Conservation (phyloP, 192 early-diverging fungal genomes). For the Hyaloraphidium curvatum region DNA sequence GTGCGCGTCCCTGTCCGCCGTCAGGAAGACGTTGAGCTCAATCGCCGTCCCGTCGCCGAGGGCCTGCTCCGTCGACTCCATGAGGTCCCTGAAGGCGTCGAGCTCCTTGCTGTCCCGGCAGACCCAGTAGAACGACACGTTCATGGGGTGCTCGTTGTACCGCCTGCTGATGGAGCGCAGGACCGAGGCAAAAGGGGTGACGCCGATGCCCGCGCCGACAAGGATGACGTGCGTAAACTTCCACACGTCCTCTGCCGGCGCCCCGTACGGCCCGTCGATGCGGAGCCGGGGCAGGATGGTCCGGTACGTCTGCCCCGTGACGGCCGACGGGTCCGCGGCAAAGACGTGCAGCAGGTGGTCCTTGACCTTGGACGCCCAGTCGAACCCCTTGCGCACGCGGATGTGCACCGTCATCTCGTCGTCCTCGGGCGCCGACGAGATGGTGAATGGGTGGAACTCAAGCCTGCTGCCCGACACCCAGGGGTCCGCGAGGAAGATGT, state of each 20-base stretch:
- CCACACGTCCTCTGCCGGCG: conserved; percentile 63
- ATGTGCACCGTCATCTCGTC: conserved; percentile 55
- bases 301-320: too few species aligned
- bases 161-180: conserved; percentile 55
- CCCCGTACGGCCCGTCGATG: conserved; percentile 62
- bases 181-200: conserved; percentile 53
- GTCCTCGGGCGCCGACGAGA: conserved; percentile 64
- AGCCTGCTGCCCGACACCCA: conserved; percentile 2
- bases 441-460: conserved; percentile 48
- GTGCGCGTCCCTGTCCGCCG: not conserved
- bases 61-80: conserved; percentile 30
- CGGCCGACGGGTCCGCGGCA: too few species aligned
- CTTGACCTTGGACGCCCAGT: not conserved
- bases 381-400: conserved; percentile 36
- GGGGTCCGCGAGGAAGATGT: conserved; percentile 57
- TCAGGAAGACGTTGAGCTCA: not conserved
- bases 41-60: not conserved
- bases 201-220: conserved; percentile 64
- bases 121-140: conserved; percentile 65
- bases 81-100: conserved; percentile 74
- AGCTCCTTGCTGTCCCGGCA: conserved; percentile 57
- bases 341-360: not conserved
- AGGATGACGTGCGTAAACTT: conserved; percentile 57
- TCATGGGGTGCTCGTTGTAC: conserved; percentile 26
- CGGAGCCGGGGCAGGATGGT: conserved; percentile 51